Conservation (phyloP, 2,329 filamentous ascomycete species). For the Fusarium bulbicola region DNA sequence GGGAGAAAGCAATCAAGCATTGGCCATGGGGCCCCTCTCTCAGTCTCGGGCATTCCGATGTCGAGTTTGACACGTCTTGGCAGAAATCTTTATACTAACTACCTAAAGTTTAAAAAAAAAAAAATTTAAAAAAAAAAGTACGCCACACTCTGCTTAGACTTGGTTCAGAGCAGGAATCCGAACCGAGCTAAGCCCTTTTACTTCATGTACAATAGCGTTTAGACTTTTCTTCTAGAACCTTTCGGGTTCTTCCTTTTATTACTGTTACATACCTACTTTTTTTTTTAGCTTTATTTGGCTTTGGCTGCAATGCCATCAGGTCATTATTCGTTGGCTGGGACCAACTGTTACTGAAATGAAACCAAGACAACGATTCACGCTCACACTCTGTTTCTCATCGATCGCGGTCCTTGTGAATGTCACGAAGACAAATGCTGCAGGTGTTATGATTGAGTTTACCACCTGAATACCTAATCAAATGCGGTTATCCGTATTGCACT, state of each 20-base stretch:
- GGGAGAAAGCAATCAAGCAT: not conserved
- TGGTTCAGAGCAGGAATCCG: not conserved
- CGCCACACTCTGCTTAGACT: slow-evolving; percentile 10
- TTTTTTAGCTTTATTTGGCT: not conserved
- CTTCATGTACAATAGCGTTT: slow-evolving; percentile 16
- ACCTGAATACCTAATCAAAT: not conserved
- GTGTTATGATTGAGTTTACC: not conserved
- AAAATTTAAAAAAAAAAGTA: not conserved
- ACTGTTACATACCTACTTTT: not conserved
- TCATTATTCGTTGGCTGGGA: slow-evolving; percentile 5
- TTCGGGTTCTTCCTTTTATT: not conserved
- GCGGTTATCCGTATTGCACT: not conserved
- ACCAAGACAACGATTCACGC: slow-evolving; percentile 3
- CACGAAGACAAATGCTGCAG: not conserved
- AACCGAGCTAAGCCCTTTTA: slow-evolving; percentile 1
- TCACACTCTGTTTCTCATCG: not conserved
- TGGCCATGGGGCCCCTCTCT: not conserved
- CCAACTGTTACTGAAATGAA: not conserved
- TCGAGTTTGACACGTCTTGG: not conserved
- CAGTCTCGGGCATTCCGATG: not conserved
- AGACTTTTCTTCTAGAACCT: slow-evolving; percentile 17
- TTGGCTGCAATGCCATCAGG: not conserved
- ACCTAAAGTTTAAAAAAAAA: no score
- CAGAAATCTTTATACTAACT: not conserved
- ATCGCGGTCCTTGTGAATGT: not conserved